These are phyloP conservation scores for Nemania abortiva DNA, from an alignment of 2,329 filamentous ascomycete species.

Conservation along the genomic window DNA sequence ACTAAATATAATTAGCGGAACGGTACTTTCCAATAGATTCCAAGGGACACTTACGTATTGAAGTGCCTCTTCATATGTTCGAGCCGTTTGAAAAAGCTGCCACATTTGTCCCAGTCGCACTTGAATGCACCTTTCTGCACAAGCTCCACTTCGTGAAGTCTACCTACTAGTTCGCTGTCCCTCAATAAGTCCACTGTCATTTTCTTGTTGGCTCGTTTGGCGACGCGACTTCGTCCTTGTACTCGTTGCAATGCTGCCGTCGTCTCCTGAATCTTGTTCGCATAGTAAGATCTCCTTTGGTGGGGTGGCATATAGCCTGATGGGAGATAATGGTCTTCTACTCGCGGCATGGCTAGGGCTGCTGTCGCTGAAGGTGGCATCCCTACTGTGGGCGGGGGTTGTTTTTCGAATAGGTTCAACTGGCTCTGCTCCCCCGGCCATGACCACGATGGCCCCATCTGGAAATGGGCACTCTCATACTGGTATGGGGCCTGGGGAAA, in stretches of 20 bases:
- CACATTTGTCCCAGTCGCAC: slow-evolving; percentile 48
- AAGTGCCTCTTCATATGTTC: slow-evolving; percentile 69
- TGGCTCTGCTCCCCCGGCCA: not conserved
- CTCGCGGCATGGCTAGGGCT: not conserved
- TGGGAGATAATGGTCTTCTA: not conserved
- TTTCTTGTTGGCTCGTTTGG: slow-evolving; percentile 20
- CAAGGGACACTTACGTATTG: slow-evolving; percentile 56
- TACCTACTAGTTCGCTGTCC: no score
- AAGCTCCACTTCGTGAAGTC: no score
- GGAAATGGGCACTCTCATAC: not conserved
- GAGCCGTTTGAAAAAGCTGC: slow-evolving; percentile 61
- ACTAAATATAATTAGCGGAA: slow-evolving; percentile 49
- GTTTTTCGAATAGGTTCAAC: not conserved
- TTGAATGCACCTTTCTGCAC: not conserved
- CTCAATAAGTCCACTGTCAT: not conserved
- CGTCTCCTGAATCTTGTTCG: slow-evolving; percentile 59
- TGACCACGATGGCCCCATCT: not conserved
- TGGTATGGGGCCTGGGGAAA: not conserved
- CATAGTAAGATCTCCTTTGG: slow-evolving; percentile 56
- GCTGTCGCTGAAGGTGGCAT: not conserved
- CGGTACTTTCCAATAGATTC: slow-evolving; percentile 7
- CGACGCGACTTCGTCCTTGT: slow-evolving; percentile 48
- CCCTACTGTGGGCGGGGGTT: not conserved
- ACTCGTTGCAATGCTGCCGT: slow-evolving; percentile 59
- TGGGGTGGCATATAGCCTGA: slow-evolving; percentile 45